Evolutionary conservation across 192 early-diverging fungal species (phyloP), one percentile per base, ranked within the genome.

Genomic region (Backusella macrospora): DNA sequence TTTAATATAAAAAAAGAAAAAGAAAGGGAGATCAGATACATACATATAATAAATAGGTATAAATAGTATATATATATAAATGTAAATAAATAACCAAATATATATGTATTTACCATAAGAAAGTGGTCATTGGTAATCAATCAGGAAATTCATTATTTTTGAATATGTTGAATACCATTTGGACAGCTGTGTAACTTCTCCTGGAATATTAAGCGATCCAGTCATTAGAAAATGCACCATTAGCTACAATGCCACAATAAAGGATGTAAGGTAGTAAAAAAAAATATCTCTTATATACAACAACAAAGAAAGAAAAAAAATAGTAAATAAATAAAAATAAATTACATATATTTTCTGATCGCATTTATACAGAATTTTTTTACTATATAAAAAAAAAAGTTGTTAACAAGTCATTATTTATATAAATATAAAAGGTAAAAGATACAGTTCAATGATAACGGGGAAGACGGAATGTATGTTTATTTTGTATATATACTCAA

Each of bases 1-100:
- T 10, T 86, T 87, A 9, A 85, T 89, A 10, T 65, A 59, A 12
- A 92, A 65, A 44, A 80, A 84, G 46, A 84, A 87, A 26, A 81
- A 47, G 6, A 90, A 70, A 12, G 87, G 88, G 71, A 86, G 87
- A 48, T 77, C 79, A 52, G 82, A 81, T 34, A n/a, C n/a, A n/a
- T 81, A 79, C 84, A 71, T 73, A 34, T 34, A 34, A 34, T 34
- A 49, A 23, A 34, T 34, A 49, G 13, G n/a, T 42, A 23, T 0
- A 68, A 14, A 59, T 59, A 46, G 3, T n/a, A n/a, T n/a, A 26
- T 23, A 52, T 14, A 59, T 1, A 18, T 49, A 18, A 23, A 55
- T 23, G 12, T 12, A 59, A 59, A 26, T 26, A 13, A 26, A 12
- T 14, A 26, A 0, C 9, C 9, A 26, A 13, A 8, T 26, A 4